A percentile compares a stretch with the other conserved stretches of the same genome.
Conservation (phyloP, 148 eudicot species). For the Salicornia ramosissima region DNA sequence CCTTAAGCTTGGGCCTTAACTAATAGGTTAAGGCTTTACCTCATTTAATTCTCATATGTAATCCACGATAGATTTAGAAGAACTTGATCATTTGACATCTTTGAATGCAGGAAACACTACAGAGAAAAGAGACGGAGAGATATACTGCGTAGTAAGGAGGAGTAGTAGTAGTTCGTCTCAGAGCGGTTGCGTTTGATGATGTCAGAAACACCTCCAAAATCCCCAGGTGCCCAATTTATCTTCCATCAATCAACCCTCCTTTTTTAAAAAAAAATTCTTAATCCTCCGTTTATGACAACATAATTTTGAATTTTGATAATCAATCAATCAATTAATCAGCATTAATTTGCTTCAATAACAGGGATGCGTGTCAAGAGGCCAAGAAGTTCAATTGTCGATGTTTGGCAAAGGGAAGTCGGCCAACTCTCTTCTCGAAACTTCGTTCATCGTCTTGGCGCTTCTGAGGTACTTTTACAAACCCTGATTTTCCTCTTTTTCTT, state of each 20-base stretch:
- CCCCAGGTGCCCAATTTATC: neutral
- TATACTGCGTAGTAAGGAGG: too few species aligned
- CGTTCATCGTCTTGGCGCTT: conserved; percentile 66
- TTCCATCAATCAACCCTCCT: neutral
- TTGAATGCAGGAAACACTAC: too few species aligned
- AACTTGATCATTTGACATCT: too few species aligned
- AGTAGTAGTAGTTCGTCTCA: too few species aligned
- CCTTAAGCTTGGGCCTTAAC: too few species aligned
- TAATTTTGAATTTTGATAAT: neutral
- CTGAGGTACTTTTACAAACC: conserved; percentile 47
- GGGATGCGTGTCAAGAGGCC: conserved; percentile 35
- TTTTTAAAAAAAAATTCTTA: neutral
- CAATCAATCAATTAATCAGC: neutral
- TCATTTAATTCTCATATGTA: too few species aligned
- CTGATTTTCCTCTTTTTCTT: neutral
- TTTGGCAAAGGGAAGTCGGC: conserved; percentile 74
- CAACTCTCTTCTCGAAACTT: conserved; percentile 54
- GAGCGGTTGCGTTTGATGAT: too few species aligned
- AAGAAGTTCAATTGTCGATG: conserved; percentile 46
- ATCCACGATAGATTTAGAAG: too few species aligned
- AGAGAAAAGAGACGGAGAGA: too few species aligned
- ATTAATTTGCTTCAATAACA: neutral
- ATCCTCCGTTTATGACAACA: too few species aligned
- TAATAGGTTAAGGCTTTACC: too few species aligned
- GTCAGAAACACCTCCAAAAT: too few species aligned